Base-by-base conservation (phyloP, 2,329 filamentous ascomycete species). In the Diaporthe caulivora region DNA sequence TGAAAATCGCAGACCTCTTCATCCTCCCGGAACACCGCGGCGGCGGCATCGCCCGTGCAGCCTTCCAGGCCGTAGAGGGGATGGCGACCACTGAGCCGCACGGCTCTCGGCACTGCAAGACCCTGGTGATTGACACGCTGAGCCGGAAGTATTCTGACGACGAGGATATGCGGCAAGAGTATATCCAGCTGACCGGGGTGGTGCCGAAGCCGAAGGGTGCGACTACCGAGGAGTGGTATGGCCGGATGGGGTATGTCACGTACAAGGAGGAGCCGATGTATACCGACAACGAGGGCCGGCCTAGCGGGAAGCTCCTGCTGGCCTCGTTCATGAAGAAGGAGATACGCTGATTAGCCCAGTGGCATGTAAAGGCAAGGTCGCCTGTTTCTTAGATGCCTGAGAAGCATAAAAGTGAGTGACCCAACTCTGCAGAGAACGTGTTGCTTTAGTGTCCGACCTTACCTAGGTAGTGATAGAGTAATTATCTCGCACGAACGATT, bases 61-160 rank as follows among this genome's bases (percentile, higher is more conserved):
- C 74, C 3, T 72, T 77, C 26, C 62, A 72, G 51, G 70, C 40
- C 13, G 34, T 76, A 4, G 76, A 77, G 57, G 26, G 10, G 11
- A 34, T 53, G 40, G 76, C 75, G 8, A 72, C 62, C 9, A 29
- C 42, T 42, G 73, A 76, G 44, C 75, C 73, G 21, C 76, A 76
- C 29, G 76, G 76, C 17, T 76, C 75, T 2, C 57, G 70, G n/a
- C 40, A 60, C 10, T 77, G 75, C 68, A 70, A 31, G 55, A 49
- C 62, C 13, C 62, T 76, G 24, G 42, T 73, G 15, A 17, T 77
- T 11, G 72, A 72, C 21, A 74, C 76, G 0, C 13, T 76, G 21
- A 73, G 71, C 60, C 34, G 58, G 21, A 53, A 44, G 42, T 77
- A 77, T 64, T 65, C 65, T 5, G 74, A 77, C 21, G 75, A 77